A percentile compares a stretch with the other conserved stretches of the same genome.
These are phyloP conservation scores for Arthrobotrys sphaeroides DNA, from an alignment of 2,329 filamentous ascomycete species.

Conservation along the genomic window DNA sequence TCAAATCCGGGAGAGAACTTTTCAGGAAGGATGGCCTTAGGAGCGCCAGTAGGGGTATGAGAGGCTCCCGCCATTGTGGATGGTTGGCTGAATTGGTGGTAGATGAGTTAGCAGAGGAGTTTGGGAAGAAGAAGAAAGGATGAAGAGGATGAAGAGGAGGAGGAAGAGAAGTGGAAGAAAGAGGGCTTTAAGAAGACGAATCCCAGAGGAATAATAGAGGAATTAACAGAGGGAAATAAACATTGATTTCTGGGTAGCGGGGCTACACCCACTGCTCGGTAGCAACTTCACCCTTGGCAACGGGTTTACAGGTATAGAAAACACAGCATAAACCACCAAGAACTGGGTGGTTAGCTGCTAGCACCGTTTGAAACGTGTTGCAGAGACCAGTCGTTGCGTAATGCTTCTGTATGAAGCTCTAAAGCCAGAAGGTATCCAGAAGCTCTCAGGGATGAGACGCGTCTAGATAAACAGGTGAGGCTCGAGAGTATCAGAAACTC, in stretches of 20 bases:
- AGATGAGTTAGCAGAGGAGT: slow-evolving; percentile 3
- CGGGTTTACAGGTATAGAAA: neutral
- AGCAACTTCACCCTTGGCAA: neutral
- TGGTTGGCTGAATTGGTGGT: slow-evolving; percentile 15
- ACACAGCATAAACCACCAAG: too few species aligned
- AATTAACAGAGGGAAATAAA: neutral
- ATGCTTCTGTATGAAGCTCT: neutral
- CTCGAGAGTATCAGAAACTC: neutral
- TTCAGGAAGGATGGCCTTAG: slow-evolving; percentile 15
- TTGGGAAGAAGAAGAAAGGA: slow-evolving; percentile 15
- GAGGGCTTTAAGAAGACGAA: neutral
- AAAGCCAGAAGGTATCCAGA: neutral
- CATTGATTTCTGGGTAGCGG: neutral
- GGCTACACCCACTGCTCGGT: neutral
- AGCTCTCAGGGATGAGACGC: neutral
- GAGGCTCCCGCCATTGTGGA: slow-evolving; percentile 6
- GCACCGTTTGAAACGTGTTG: neutral
- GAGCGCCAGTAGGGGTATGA: slow-evolving; percentile 25
- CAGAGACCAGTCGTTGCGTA: neutral
- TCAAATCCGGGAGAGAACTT: slow-evolving; percentile 31
- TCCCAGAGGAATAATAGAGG: neutral
- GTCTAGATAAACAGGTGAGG: neutral
- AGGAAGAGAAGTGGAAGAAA: slow-evolving; percentile 4
- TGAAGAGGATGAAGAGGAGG: slow-evolving; percentile 24
- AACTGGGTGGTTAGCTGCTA: too few species aligned